Evolutionary conservation across 1,139 yeast genomes (phyloP), one percentile per base, ranked within the genome.

Genomic region (Nadsonia starkeyi-henricii): DNA sequence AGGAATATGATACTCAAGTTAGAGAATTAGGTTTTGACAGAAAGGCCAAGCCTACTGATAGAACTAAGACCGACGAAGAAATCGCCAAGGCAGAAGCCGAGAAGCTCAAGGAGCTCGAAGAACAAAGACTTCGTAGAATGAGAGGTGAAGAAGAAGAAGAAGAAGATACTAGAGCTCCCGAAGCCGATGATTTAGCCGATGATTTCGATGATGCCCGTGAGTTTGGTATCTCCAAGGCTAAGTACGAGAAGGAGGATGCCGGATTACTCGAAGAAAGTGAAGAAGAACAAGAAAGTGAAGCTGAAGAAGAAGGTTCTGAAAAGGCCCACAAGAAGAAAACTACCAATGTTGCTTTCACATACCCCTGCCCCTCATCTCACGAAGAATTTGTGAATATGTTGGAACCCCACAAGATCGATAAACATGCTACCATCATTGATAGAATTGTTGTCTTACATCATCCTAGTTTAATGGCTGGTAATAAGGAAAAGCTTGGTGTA

Each of bases 51-150:
- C 98, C 98, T n/a, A 79, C 93, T n/a, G 96, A 88, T 52, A 74
- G 96, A 64, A 88, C 96, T 1, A 86, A 89, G 66, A 89, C 97
- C 0, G 85, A 78, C 1, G 96, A 91, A 62, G 98, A 93, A 64
- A 53, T 88, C 20, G 74, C 71, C 43, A 70, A 74, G 48, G 96
- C 85, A 59, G 95, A 85, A 58, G 78, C 75, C 7, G 88, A 80
- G 41, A 78, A 75, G 58, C 71, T 75, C 66, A 77, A 77, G 58
- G 76, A 78, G 58, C 71, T 86, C 52, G 96, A 88, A 61, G 77
- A 75, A 45, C 93, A 79, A 50, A 74, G 97, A 63, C 62, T 76
- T 54, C 78, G 77, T 53, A 78, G 99, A 69, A 91, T 93, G 98
- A 79, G 77, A 56, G 96, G 95, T 43, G 75, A 75, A 54, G 74